Evolutionary conservation across 2,329 filamentous ascomycete species (phyloP), one percentile per base, ranked within the genome.

Genomic region (Diaporthe vexans): DNA sequence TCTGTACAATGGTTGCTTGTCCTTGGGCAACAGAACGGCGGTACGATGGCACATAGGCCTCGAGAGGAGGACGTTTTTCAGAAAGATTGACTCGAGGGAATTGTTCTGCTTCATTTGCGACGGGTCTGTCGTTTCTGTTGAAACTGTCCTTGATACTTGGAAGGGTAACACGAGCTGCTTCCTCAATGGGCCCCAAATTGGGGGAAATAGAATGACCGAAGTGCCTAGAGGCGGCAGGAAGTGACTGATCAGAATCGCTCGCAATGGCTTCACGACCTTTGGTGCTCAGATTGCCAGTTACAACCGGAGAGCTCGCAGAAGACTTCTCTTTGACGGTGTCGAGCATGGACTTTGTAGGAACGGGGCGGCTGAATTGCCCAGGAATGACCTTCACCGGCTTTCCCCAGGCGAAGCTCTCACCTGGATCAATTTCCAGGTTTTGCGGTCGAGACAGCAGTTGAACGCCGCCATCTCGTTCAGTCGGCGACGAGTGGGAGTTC

Each of bases 331-430:
- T 37, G 26, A 46, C 17, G 21, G 19, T 19, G 19, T 21, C 61
- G 15, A 43, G n/a, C 2, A 24, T 43, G 7, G 65, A 48, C 26
- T 71, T 76, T 11, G 65, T 29, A n/a, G 52, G 61, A 17, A 15
- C 52, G 0, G 43, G 61, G 21, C 65, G 46, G 35, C 73, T 46
- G 57, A 75, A 75, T 33, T 76, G 70, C 10, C 70, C 70, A 19
- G 73, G 73, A 10, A 24, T 51, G 29, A 71, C 43, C 33, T 56
- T 74, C 29, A 65, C 17, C 29, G 69, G 65, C 46, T 71, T 63
- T 19, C 52, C 65, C n/a, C 69, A 76, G 8, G 40, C 29, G 58
- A 75, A 76, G 56, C 75, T 71, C 48, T 40, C 40, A 24, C 51
- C 67, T 19, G 71, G 63, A 21, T 76, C 73, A 46, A 68, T 26